Base-by-base conservation (phyloP, 441 rosid genomes). In the Capsella rubella region DNA sequence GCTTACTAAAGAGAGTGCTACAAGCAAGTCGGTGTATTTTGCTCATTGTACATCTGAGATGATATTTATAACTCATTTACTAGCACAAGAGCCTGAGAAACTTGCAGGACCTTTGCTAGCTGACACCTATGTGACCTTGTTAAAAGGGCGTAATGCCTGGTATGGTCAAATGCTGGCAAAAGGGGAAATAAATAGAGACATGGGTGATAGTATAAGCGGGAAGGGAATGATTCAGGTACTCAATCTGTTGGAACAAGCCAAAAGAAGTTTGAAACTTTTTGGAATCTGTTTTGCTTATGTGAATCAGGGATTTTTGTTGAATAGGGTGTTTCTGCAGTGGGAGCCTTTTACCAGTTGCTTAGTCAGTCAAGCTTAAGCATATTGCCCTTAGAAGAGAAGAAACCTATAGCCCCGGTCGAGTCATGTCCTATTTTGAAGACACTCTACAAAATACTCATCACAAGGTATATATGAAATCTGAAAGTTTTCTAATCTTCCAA, bases 191-290 rank as follows among this genome's bases (percentile, higher is more conserved):
- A 89, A 62, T 71, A 82, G 87, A 74, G 90, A 87, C 70, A 86
- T 85, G 90, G 95, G 95, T 45, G 95, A 89, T 77, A 89, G 86
- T 51, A 89, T 89, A 60, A 84, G 79, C 45, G 92, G 95, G 29
- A 89, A 89, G 79, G 95, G 95, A 35, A 87, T 85, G 90, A 89
- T 89, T 85, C 95, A 89, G 92, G 95, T 89, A 85, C 67, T 53
- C 7, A 15, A 7, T 50, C 28, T 16, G 31, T 70, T 15, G 13
- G 12, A 60, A 63, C 31, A 53, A 68, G 52, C 16, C 28, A 34
- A 37, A 59, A 49, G 13, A 29, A 40, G 8, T 28, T 58, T 35
- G 6, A 57, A 74, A 55, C 18, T 28, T 51, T 39, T 28, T 54
- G 53, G 39, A 34, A 18, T 61, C 9, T 60, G 3, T n/a, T 42